Evolutionary conservation across 2,329 filamentous ascomycete species (phyloP).

Genomic region (Monilinia polystroma): DNA sequence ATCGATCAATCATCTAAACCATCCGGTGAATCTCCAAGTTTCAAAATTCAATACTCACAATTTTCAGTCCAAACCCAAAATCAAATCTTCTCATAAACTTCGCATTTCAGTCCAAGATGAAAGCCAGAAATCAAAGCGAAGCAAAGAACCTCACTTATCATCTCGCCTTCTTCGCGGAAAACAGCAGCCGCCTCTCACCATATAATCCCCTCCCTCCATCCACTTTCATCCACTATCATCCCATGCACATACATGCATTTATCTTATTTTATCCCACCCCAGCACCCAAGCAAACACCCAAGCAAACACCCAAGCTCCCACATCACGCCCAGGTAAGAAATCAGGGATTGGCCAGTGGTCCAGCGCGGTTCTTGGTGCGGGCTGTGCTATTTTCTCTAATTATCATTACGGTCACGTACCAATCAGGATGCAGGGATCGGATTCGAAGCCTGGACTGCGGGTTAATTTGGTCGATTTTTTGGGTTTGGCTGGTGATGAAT

Average conservation of each 20-base stretch:
- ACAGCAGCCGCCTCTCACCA: conserved; percentile 10
- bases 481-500: neutral
- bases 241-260: neutral
- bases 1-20: neutral
- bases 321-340: too few relatives aligned
- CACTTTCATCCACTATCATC: neutral
- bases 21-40: neutral
- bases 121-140: neutral
- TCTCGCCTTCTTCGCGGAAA: neutral
- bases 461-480: neutral
- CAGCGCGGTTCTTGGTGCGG: conserved; percentile 9
- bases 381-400: conserved; percentile 1
- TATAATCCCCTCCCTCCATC: conserved; percentile 1
- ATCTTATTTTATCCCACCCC: neutral
- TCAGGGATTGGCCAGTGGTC: conserved; percentile 5
- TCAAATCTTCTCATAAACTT: neutral
- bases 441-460: neutral
- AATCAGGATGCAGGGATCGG: neutral
- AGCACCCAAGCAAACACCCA: neutral
- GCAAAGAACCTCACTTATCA: neutral
- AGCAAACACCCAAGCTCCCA: conserved; percentile 1
- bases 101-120: neutral
- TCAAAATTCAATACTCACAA: neutral
- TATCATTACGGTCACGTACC: neutral
- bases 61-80: neutral